Conservation (phyloP, 2,329 filamentous ascomycete species). For the Westerdykella ornata region DNA sequence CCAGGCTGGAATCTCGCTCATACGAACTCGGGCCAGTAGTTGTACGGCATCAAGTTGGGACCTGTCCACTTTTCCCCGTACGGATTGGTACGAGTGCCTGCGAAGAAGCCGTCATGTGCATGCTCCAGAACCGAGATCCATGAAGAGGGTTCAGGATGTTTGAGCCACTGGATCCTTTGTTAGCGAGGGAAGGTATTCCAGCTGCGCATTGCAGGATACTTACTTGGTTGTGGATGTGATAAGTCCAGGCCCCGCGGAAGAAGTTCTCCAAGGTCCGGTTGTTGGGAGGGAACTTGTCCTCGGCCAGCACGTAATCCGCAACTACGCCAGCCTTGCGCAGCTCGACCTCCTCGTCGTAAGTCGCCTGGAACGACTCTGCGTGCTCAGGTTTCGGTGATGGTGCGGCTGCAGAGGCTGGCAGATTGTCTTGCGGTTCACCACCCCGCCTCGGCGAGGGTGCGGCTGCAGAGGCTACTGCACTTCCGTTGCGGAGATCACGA, state of each 20-base stretch:
- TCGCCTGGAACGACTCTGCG: slow-evolving; percentile 38
- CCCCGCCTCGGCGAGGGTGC: slow-evolving; percentile 11
- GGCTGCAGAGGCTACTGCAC: slow-evolving; percentile 6
- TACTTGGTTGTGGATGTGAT: slow-evolving; percentile 54
- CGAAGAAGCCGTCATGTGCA: slow-evolving; percentile 51
- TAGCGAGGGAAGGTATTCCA: slow-evolving; percentile 10
- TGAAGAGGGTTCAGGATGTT: slow-evolving; percentile 50
- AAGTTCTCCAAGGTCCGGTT: slow-evolving; percentile 52
- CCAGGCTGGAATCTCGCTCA: slow-evolving; percentile 20
- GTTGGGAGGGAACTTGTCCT: slow-evolving; percentile 51
- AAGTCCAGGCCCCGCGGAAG: slow-evolving; percentile 52
- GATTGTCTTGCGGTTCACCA: slow-evolving; percentile 21
- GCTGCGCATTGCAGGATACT: slow-evolving; percentile 10
- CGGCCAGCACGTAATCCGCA: slow-evolving; percentile 42
- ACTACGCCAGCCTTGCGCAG: slow-evolving; percentile 38
- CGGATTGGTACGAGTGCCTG: slow-evolving; percentile 44
- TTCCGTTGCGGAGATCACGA: slow-evolving; percentile 4
- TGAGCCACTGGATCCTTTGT: slow-evolving; percentile 43
- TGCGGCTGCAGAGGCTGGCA: slow-evolving; percentile 23
- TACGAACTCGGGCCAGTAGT: slow-evolving; percentile 47
- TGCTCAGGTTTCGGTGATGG: slow-evolving; percentile 22
- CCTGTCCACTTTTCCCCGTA: slow-evolving; percentile 52
- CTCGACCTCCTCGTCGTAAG: slow-evolving; percentile 36
- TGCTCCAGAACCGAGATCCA: slow-evolving; percentile 50
- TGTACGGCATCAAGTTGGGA: slow-evolving; percentile 44